Percentiles rank a stretch among this genome's conserved stretches.
These are phyloP conservation scores for Kokia cookei DNA, from an alignment of 441 rosid species.

Conservation along the genomic window DNA sequence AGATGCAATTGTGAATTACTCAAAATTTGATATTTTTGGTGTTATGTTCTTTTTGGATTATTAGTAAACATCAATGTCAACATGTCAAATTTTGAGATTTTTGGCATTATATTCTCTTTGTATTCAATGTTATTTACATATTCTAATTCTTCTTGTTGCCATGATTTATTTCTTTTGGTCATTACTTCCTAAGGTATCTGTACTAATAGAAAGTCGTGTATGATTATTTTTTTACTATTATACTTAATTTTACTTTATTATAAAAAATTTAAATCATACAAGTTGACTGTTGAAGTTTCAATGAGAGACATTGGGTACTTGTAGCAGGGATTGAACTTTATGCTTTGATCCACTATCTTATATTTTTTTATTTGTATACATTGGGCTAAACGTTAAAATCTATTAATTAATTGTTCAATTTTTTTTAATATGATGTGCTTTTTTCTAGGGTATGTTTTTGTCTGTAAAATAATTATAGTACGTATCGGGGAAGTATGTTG, in stretches of 20 bases:
- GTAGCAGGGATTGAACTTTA: neutral
- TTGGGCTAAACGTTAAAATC: neutral
- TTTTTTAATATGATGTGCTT: neutral
- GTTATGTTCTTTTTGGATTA: too few species aligned
- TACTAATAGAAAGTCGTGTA: neutral
- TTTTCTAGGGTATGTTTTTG: constrained; percentile 70
- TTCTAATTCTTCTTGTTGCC: neutral
- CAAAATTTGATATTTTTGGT: too few species aligned
- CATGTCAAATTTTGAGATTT: too few species aligned
- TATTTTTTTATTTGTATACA: neutral
- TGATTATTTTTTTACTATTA: neutral
- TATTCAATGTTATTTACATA: too few species aligned
- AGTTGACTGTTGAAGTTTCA: neutral
- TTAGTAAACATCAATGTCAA: too few species aligned
- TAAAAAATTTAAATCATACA: neutral
- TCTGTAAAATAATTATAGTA: neutral
- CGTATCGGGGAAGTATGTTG: neutral
- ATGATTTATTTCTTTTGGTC: neutral
- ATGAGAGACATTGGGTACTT: neutral
- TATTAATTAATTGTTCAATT: neutral
- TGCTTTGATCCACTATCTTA: neutral
- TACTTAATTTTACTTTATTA: neutral
- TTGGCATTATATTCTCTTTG: too few species aligned
- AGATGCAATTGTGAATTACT: too few species aligned
- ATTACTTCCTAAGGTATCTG: neutral